These are phyloP conservation scores for Alternaria gaisen DNA, from an alignment of 2,329 filamentous ascomycete species.

Conservation along the genomic window DNA sequence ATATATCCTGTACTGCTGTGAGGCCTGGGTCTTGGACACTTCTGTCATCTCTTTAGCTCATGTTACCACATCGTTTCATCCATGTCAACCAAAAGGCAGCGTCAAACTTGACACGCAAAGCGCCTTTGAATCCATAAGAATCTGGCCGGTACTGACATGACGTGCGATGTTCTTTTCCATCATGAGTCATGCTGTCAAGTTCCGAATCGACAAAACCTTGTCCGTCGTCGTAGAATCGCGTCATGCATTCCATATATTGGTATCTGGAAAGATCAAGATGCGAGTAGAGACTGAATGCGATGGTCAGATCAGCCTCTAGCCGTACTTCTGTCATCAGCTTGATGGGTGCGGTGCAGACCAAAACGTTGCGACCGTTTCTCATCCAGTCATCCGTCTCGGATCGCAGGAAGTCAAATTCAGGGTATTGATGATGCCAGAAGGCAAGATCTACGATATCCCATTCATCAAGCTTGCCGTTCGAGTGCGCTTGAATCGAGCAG, in stretches of 20 bases:
- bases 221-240: slow-evolving; percentile 47
- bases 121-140: slow-evolving; percentile 24
- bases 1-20: slow-evolving; percentile 55
- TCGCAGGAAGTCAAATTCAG: slow-evolving; percentile 40
- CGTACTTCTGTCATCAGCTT: slow-evolving; percentile 52
- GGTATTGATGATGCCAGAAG: slow-evolving; percentile 46
- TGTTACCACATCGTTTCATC: slow-evolving; percentile 41
- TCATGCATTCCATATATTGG: slow-evolving; percentile 43
- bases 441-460: slow-evolving; percentile 43
- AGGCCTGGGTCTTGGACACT: slow-evolving; percentile 45
- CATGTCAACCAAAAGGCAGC: slow-evolving; percentile 56
- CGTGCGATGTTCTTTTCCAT: slow-evolving; percentile 33
- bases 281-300: slow-evolving; percentile 46
- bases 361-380: slow-evolving; percentile 42
- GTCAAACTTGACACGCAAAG: slow-evolving; percentile 50
- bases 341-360: slow-evolving; percentile 55
- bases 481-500: slow-evolving; percentile 50
- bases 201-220: slow-evolving; percentile 33
- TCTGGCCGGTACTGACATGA: slow-evolving; percentile 31
- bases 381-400: slow-evolving; percentile 30
- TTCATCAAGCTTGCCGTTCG: slow-evolving; percentile 40
- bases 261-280: slow-evolving; percentile 43
- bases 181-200: slow-evolving; percentile 30
- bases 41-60: slow-evolving; percentile 32
- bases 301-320: slow-evolving; percentile 44